Base-by-base conservation (phyloP, 345 rosid genomes). In the Syzygium jambos region DNA sequence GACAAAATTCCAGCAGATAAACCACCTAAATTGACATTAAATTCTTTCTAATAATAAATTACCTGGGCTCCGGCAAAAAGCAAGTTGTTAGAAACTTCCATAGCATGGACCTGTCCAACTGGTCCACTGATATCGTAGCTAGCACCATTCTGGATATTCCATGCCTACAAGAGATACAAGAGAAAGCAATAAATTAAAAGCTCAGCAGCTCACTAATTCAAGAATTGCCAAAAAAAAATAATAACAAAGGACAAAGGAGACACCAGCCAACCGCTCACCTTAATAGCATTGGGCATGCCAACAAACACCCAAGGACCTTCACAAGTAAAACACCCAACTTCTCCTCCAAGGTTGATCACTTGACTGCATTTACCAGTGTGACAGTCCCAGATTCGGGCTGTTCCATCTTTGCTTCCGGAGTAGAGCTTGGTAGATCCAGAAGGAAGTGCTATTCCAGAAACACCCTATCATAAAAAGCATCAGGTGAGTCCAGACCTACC, bases 241-340 rank as follows among this genome's bases (percentile, higher is more conserved):
- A 84, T 10, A 5, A 25, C 53, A 29, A 29, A 86, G 73, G 46
- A 51, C 46, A 49, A 51, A 46, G 56, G 5, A 56, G 55, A 27
- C 27, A 27, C 27, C 27, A 85, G 27, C 41, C 11, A 52, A 38
- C 57, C 49, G 41, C 10, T 87, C 68, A 87, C 96, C 95, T 94
- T 94, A n/a, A 95, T 87, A 11, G 85, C 87, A 86, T 93, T 91
- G 27, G 90, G 93, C 88, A 95, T 86, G 89, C 96, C 96, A 49
- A 92, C 85, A 85, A 95, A 94, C 19, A 94, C 90, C 98, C 98
- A 94, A 15, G 92, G 87, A n/a, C 95, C 96, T 88, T 92, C 95
- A 51, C 90, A 91, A 7, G 91, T 90, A 73, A 94, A 85, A 73
- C 90, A 93, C 16, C 95, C 94, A 86, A 93, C 91, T 89, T 90